Conservation (phyloP, 768 basidiomycete species). For the Rhodosporidiobolus sp. region DNA sequence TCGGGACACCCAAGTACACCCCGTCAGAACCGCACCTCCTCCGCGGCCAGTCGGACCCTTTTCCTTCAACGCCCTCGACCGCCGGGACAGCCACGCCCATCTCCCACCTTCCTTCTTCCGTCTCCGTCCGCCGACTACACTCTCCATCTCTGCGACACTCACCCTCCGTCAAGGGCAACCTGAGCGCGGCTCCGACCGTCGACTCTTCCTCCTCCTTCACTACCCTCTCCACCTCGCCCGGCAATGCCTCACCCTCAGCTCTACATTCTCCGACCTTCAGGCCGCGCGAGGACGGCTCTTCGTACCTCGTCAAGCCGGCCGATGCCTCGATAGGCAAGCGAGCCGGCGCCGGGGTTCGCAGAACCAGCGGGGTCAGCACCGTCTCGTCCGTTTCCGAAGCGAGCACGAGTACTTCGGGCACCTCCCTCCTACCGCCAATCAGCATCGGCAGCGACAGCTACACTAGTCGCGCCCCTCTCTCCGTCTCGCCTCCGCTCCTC, state of each 20-base stretch:
- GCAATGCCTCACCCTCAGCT: constrained; percentile 13
- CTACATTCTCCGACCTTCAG: constrained; percentile 16
- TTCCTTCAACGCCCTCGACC: constrained; percentile 11
- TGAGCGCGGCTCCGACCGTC: not conserved
- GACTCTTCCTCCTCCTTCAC: not conserved
- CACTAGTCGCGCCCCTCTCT: not conserved
- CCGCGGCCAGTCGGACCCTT: constrained; percentile 29
- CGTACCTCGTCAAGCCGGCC: not conserved
- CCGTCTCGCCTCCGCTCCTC: not conserved
- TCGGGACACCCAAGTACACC: not conserved
- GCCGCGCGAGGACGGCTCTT: not conserved
- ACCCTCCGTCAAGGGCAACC: not conserved
- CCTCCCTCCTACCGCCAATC: constrained; percentile 9
- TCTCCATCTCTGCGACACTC: constrained; percentile 9
- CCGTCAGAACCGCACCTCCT: not conserved
- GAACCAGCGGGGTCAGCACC: constrained; percentile 5
- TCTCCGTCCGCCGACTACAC: constrained; percentile 16
- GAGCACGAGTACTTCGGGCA: not conserved
- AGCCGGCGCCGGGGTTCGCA: not conserved
- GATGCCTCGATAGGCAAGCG: not conserved
- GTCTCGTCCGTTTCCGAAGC: not conserved
- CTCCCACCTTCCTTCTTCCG: constrained; percentile 18
- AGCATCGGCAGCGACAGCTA: not conserved
- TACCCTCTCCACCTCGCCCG: constrained; percentile 4
- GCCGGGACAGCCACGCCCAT: not conserved